Percentiles rank a stretch among this genome's conserved stretches.
These are phyloP conservation scores for Neurospora cerealis DNA, from an alignment of 495 filamentous ascomycete species.

Conservation along the genomic window DNA sequence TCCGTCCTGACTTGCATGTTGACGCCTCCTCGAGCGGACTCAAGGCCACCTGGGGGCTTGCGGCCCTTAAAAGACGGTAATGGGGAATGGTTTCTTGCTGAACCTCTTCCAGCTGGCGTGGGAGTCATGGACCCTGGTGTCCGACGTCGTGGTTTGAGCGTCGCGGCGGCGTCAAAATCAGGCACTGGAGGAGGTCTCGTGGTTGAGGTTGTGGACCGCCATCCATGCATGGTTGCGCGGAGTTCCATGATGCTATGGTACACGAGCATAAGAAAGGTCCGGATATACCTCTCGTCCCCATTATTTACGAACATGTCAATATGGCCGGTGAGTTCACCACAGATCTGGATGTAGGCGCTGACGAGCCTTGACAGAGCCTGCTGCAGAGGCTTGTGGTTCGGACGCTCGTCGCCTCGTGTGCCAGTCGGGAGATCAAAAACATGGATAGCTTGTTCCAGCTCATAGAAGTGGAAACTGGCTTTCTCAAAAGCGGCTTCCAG, in stretches of 20 bases:
- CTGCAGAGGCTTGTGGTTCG: slow-evolving; percentile 51
- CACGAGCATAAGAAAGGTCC: slow-evolving; percentile 64
- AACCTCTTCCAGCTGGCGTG: not conserved
- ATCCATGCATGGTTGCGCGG: slow-evolving; percentile 27
- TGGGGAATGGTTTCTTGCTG: not conserved
- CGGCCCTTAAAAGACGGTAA: not conserved
- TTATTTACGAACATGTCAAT: slow-evolving; percentile 58
- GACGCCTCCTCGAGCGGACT: not conserved
- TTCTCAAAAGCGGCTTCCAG: slow-evolving; percentile 68
- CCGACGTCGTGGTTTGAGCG: not conserved
- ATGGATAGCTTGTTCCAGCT: slow-evolving; percentile 61
- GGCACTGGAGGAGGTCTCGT: not conserved
- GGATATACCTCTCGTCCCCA: slow-evolving; percentile 63
- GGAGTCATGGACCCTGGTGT: not conserved
- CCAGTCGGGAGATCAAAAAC: slow-evolving; percentile 45
- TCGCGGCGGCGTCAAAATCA: slow-evolving; percentile 23
- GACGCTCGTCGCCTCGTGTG: slow-evolving; percentile 33
- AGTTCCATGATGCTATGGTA: slow-evolving; percentile 70
- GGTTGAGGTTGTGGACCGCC: not conserved
- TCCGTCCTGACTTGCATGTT: slow-evolving; percentile 17
- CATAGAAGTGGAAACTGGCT: slow-evolving; percentile 59
- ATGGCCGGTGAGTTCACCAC: slow-evolving; percentile 52
- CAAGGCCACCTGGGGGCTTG: not conserved
- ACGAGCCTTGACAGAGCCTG: slow-evolving; percentile 56
- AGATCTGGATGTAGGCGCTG: slow-evolving; percentile 62